phyloP scores from a whole-genome alignment of 495 filamentous ascomycete genomes.

The Hypoxylon fragiforme region DNA sequence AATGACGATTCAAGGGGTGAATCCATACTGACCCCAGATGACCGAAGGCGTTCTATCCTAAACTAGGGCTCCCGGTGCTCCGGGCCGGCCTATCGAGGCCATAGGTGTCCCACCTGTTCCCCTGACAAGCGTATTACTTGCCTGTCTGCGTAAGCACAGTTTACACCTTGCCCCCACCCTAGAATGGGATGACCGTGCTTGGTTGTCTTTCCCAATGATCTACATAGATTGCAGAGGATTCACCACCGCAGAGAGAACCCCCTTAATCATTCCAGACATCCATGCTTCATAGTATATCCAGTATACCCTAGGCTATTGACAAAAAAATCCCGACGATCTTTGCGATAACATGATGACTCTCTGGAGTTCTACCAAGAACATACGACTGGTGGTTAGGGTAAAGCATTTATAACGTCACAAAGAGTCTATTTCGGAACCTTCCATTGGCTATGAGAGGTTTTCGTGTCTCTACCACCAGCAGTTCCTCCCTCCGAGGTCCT shows the following conservation, averaged over 20 bases:
- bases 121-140: not conserved
- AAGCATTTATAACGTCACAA: not conserved
- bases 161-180: not conserved
- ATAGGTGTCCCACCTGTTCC: conserved; percentile 3
- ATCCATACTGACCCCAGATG: not conserved
- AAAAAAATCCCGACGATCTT: no score
- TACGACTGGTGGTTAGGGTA: not conserved
- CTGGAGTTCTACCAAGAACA: not conserved
- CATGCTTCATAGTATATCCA: no score
- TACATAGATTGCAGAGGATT: not conserved
- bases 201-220: not conserved
- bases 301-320: no score
- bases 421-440: not conserved
- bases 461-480: no score
- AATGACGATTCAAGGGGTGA: conserved; percentile 7
- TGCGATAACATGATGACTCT: not conserved
- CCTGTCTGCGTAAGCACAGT: not conserved
- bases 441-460: not conserved
- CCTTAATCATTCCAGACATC: not conserved
- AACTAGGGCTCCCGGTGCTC: conserved; percentile 1
- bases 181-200: conserved; percentile 3
- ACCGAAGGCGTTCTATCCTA: not conserved
- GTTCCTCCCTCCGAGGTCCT: no score
- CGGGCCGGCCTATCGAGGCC: conserved; percentile 2
- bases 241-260: no score